A percentile compares a stretch with the other conserved stretches of the same genome.
These are phyloP conservation scores for Epichloe coenophiala DNA, from an alignment of 2,329 filamentous ascomycete genomes.

Conservation along the genomic window DNA sequence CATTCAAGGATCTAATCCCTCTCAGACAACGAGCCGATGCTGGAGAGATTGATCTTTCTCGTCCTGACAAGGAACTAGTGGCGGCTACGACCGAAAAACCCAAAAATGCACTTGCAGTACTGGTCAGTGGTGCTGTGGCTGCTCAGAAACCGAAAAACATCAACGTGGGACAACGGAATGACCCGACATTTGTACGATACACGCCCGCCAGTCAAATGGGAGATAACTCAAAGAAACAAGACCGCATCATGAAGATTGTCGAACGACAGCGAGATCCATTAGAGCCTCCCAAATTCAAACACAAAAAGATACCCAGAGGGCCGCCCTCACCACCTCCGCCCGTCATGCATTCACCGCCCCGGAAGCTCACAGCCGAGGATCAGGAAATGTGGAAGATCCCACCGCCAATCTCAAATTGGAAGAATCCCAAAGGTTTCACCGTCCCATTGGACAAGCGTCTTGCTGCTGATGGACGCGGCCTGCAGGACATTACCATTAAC, in stretches of 20 bases:
- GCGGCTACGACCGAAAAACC: constrained; percentile 76
- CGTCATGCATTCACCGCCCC: constrained; percentile 85
- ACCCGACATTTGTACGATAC: constrained; percentile 89
- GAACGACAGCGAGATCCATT: constrained; percentile 87
- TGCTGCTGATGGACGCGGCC: constrained; percentile 78
- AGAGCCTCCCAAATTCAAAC: constrained; percentile 97
- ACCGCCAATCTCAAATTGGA: constrained; percentile 93
- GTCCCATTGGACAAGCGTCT: constrained; percentile 90
- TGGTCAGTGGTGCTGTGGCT: constrained; percentile 75
- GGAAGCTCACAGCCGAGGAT: constrained; percentile 91
- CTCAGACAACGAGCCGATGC: constrained; percentile 84
- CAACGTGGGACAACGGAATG: constrained; percentile 63
- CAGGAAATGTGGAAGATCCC: constrained; percentile 89
- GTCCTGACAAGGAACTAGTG: constrained; percentile 76
- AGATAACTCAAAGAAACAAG: constrained; percentile 69
- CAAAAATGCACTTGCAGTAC: constrained; percentile 65
- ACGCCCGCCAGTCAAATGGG: constrained; percentile 97
- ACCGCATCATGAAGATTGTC: constrained; percentile 97
- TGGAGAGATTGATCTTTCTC: constrained; percentile 75
- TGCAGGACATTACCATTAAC: constrained; percentile 93
- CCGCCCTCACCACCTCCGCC: constrained; percentile 87
- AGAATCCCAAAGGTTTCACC: constrained; percentile 97
- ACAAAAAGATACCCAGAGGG: constrained; percentile 92
- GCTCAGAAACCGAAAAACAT: constrained; percentile 95
- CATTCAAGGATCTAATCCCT: constrained; percentile 93